These are phyloP conservation scores for Sarcomyxa edulis DNA, from an alignment of 768 basidiomycete species.

Conservation along the genomic window DNA sequence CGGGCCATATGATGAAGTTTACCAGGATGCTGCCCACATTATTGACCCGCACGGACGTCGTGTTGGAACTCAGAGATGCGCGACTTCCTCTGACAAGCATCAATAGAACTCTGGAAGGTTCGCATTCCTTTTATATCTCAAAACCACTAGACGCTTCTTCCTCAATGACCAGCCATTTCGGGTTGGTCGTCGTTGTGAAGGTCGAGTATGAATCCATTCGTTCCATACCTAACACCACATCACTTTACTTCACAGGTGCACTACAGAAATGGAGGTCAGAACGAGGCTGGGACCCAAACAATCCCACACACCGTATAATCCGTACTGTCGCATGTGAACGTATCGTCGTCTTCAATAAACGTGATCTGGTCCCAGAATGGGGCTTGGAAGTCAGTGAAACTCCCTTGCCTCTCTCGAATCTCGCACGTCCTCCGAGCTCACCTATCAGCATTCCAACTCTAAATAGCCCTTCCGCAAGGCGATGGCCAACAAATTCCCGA, in stretches of 20 bases:
- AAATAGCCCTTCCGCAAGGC: conserved; percentile 67
- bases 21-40: conserved; percentile 69
- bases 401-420: conserved; percentile 1
- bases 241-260: conserved; percentile 36
- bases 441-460: conserved; percentile 6
- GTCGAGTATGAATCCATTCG: too few species aligned
- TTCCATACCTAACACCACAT: too few species aligned
- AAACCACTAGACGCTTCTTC: too few species aligned
- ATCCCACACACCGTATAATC: conserved; percentile 29
- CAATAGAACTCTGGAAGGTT: conserved; percentile 85
- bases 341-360: conserved; percentile 89
- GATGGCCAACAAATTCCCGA: conserved; percentile 67
- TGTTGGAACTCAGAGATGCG: conserved; percentile 92
- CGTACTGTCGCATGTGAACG: conserved; percentile 62
- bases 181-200: too few species aligned
- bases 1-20: conserved; percentile 93
- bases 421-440: not conserved
- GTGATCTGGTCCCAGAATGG: conserved; percentile 85
- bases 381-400: conserved; percentile 81
- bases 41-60: conserved; percentile 80
- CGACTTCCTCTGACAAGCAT: conserved; percentile 92
- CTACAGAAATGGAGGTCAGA: conserved; percentile 66
- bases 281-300: conserved; percentile 50
- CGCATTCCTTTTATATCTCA: conserved; percentile 21
- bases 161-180: too few species aligned